These are phyloP conservation scores for Gynochthodes officinalis DNA, from an alignment of 257 asterid genomes.

Conservation along the genomic window DNA sequence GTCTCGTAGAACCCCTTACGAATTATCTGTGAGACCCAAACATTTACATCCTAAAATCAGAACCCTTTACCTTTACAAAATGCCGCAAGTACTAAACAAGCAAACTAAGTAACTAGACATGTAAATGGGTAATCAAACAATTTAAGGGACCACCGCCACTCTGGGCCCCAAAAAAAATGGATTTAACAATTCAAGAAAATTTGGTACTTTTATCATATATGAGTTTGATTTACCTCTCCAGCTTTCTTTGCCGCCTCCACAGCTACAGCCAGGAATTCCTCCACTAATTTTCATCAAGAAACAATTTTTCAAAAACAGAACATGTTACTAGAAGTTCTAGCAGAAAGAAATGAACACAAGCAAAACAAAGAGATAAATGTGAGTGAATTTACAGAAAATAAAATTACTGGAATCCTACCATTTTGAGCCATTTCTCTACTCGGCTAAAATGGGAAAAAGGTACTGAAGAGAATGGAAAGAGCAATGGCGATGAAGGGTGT, in stretches of 20 bases:
- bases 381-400: not conserved
- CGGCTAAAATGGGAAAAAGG: slow-evolving; percentile 10
- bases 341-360: no score
- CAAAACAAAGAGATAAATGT: no score
- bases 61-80: slow-evolving; percentile 8
- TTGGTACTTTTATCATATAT: no score
- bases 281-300: slow-evolving; percentile 30
- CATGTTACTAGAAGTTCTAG: not conserved
- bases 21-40: slow-evolving; percentile 48
- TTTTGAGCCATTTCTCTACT: slow-evolving; percentile 43
- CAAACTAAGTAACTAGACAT: not conserved
- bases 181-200: no score
- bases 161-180: no score
- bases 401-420: slow-evolving; percentile 32
- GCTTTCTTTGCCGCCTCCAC: slow-evolving; percentile 71
- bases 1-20: slow-evolving; percentile 61
- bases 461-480: slow-evolving; percentile 8
- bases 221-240: slow-evolving; percentile 49
- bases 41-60: slow-evolving; percentile 3
- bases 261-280: slow-evolving; percentile 56
- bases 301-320: slow-evolving; percentile 8
- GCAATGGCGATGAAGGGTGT: not conserved
- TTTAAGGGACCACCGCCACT: no score
- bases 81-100: slow-evolving; percentile 8
- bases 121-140: no score